Conservation (phyloP, 495 filamentous ascomycete genomes). For the Xylaria curta region DNA sequence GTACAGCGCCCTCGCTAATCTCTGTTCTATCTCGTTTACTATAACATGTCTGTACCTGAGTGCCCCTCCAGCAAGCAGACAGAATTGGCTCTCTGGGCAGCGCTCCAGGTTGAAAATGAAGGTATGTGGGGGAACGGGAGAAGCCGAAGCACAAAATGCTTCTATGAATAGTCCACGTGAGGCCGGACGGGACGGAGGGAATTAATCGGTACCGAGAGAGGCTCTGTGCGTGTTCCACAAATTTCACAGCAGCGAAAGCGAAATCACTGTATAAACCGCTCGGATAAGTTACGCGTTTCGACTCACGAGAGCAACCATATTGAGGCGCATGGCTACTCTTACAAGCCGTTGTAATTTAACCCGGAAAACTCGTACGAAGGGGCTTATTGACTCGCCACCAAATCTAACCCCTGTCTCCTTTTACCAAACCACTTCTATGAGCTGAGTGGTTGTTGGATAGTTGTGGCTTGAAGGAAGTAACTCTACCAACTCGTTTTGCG, state of each 20-base stretch:
- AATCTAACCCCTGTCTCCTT: not conserved
- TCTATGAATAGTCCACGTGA: slow-evolving; percentile 20
- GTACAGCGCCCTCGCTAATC: slow-evolving; percentile 8
- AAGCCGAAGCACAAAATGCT: slow-evolving; percentile 7
- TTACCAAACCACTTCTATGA: slow-evolving; percentile 11
- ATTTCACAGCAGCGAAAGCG: not conserved
- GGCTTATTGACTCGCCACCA: not conserved
- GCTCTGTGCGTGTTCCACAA: slow-evolving; percentile 8
- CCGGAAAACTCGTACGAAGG: not conserved
- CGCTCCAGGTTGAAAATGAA: not conserved
- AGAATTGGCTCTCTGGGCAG: not conserved
- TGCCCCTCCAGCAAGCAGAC: not conserved
- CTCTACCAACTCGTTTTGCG: not conserved
- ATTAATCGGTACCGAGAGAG: slow-evolving; percentile 6
- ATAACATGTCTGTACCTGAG: not conserved
- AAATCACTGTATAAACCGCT: not conserved
- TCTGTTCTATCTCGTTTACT: not conserved
- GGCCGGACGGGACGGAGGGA: not conserved
- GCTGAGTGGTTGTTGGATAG: slow-evolving; percentile 3
- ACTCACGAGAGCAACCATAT: not conserved
- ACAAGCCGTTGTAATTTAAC: not conserved
- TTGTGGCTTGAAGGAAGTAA: slow-evolving; percentile 1
- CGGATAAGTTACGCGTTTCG: not conserved
- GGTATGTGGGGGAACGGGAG: slow-evolving; percentile 3
- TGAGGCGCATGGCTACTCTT: not conserved